Evolutionary conservation across 2,329 filamentous ascomycete species (phyloP).

Genomic region (Fusarium falciforme): DNA sequence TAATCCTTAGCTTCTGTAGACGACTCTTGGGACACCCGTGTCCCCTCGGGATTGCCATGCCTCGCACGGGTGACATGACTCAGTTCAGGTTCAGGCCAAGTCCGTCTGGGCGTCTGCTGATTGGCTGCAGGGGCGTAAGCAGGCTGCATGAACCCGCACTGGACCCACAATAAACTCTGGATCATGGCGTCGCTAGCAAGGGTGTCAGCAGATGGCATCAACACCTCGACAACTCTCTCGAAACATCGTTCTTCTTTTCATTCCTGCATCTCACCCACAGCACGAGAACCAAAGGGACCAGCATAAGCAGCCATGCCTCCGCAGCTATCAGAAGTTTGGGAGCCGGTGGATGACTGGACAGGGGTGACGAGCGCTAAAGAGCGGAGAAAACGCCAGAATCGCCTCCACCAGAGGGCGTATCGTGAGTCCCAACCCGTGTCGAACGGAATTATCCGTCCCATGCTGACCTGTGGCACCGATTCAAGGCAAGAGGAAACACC

Average conservation of each 20-base stretch:
- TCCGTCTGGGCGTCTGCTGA: not conserved
- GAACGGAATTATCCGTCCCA: not conserved
- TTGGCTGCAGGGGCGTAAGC: not conserved
- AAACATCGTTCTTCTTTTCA: not conserved
- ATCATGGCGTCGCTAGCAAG: not conserved
- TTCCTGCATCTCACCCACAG: not conserved
- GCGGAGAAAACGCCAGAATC: constrained; percentile 7
- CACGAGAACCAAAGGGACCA: not conserved
- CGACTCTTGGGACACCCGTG: no score
- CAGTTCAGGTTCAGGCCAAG: no score
- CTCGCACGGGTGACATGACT: not conserved
- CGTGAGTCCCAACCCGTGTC: not conserved
- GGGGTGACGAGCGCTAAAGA: constrained; percentile 1
- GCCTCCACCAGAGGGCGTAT: constrained; percentile 11
- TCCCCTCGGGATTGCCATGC: not conserved
- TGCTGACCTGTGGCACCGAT: not conserved
- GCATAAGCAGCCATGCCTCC: not conserved
- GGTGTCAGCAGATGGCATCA: not conserved
- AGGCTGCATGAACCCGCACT: not conserved
- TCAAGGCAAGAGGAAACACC: not conserved
- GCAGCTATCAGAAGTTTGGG: constrained; percentile 9
- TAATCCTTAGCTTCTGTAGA: no score
- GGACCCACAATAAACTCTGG: not conserved
- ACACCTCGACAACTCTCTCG: not conserved
- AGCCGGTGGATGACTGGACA: constrained; percentile 4